Evolutionary conservation across 2,329 filamentous ascomycete species (phyloP), one percentile per base, ranked within the genome.

Genomic region (Metarhizium brunneum): DNA sequence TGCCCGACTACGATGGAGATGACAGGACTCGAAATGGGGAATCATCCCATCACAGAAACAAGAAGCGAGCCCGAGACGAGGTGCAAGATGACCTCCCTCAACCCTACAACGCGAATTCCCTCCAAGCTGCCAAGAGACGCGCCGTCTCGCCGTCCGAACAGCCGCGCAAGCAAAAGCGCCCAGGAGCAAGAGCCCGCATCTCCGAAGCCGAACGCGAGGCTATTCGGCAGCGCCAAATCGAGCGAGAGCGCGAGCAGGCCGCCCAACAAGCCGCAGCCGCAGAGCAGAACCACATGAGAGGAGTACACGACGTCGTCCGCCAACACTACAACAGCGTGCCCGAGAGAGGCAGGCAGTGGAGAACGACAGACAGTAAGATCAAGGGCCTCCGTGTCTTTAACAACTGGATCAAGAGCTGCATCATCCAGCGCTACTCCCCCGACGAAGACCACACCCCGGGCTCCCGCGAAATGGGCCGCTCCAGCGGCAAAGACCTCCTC

Each of bases 361-460:
- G 94, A 52, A 90, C 88, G 68, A 95, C 90, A 6, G 91, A 95
- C 65, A 95, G 89, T 70, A 87, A 89, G 65, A 99, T 99, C 76
- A 96, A 95, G 73, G 94, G 94, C 0, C 76, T 99, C 54, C 84
- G 94, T 54, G 90, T 88, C 62, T 94, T 96, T 77, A 99, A 99
- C 75, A 99, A 99, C 71, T 99, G 94, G 94, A 83, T 99, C 73
- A 99, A 99, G 78, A 96, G 90, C 67, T 92, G 89, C 52, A 83
- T 97, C 63, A 97, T 99, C 62, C 92, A 97, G 68, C 96, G 96
- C 69, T 97, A 96, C 73, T 90, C 90, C 4, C 88, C 88, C 0
- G 85, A 86, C 60, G 88, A 92, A 69, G 85, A 89, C 58, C 85
- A 86, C 61, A 75, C 81, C 0, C 82, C 85, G 2, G 81, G 81